Evolutionary conservation across 1,284 basidiomycete genomes (phyloP).

Genomic region (Fistulina hepatica): DNA sequence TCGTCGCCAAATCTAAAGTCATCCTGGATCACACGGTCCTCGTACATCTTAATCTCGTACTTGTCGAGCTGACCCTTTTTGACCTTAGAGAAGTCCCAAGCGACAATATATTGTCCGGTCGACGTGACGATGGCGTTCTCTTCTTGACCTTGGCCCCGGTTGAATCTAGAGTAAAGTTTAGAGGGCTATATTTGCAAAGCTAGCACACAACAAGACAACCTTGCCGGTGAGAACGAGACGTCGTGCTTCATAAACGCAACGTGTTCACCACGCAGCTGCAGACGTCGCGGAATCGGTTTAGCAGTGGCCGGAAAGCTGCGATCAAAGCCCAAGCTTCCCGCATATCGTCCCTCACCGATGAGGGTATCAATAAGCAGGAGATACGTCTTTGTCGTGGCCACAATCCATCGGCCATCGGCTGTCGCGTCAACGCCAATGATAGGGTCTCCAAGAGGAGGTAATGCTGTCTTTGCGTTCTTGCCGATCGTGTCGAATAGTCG

Average conservation of each 20-base stretch:
- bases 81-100: constrained; percentile 93
- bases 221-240: constrained; percentile 86
- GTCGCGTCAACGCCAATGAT: constrained; percentile 94
- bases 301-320: constrained; percentile 90
- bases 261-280: constrained; percentile 89
- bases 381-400: constrained; percentile 95
- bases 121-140: constrained; percentile 97
- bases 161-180: constrained; percentile 54
- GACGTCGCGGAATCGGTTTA: constrained; percentile 84
- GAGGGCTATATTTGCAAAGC: background rate
- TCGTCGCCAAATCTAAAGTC: constrained; percentile 95
- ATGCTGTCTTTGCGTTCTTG: constrained; percentile 98
- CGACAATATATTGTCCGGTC: constrained; percentile 90
- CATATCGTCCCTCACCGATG: constrained; percentile 85
- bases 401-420: constrained; percentile 87
- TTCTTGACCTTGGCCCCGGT: constrained; percentile 74
- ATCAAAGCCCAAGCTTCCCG: constrained; percentile 86
- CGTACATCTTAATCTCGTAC: constrained; percentile 96
- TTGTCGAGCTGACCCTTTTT: constrained; percentile 86
- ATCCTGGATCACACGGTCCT: constrained; percentile 91
- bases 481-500: constrained; percentile 93
- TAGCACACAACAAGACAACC: constrained; percentile 30
- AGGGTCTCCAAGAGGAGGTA: constrained; percentile 91
- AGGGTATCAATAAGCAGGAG: constrained; percentile 91
- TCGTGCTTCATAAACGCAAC: constrained; percentile 90